Evolutionary conservation across 805 yeast genomes (phyloP), one percentile per base, ranked within the genome.

Genomic region (Starmerella stellata): DNA sequence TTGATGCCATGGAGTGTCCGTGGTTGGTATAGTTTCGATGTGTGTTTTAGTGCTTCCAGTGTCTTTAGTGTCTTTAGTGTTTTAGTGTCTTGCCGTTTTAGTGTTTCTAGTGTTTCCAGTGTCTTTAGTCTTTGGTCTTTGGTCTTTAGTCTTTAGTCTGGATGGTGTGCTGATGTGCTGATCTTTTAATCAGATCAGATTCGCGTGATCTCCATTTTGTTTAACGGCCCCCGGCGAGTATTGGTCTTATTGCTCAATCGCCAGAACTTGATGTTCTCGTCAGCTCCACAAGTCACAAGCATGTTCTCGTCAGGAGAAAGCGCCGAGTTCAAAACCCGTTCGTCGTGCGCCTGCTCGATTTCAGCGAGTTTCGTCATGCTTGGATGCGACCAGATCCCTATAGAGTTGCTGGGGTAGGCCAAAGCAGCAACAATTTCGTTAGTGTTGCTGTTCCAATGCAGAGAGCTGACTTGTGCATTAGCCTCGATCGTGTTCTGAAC

Each of bases 191-290:
- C n/a, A n/a, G n/a, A n/a, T n/a, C n/a, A n/a, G n/a, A n/a, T n/a
- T n/a, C n/a, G n/a, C n/a, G n/a, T n/a, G n/a, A n/a, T n/a, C n/a
- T n/a, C n/a, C n/a, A n/a, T n/a, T n/a, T n/a, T n/a, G n/a, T n/a
- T n/a, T n/a, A n/a, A n/a, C n/a, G n/a, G n/a, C n/a, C n/a, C n/a
- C n/a, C n/a, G n/a, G n/a, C n/a, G n/a, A n/a, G n/a, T n/a, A 11
- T 11, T 11, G 25, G 25, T 7, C 25, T 23, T 23, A 23, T 11
- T 95, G 58, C 83, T 87, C 18, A 90, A 66, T 47, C 80, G 77
- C 85, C 93, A 90, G 60, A 90, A 90, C 60, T 90, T 87, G 53
- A 90, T 67, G 59, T 83, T 87, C 56, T 90, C 98, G 58, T 90
- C 96, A 11, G 93, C 92, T 2, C 95, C 92, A 34, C 85, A 83